Evolutionary conservation across 495 filamentous ascomycete genomes (phyloP).

Genomic region (Tuber brumale): DNA sequence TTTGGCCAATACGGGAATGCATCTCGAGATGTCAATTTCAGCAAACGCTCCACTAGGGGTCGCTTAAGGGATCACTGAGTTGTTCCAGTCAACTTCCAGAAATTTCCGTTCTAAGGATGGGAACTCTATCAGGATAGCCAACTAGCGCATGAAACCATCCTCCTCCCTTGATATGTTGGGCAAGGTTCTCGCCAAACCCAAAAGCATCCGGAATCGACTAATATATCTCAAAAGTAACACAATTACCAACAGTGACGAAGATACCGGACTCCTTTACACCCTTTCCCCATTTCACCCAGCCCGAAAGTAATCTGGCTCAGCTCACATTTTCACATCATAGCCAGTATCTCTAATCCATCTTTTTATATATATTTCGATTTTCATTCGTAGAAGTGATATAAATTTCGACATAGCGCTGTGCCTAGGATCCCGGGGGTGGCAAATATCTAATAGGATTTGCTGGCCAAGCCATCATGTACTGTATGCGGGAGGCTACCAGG

Average conservation of each 20-base stretch:
- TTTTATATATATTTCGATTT: conserved; percentile 3
- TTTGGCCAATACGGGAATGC: neutral
- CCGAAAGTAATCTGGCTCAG: neutral
- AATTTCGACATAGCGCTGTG: neutral
- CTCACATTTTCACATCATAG: neutral
- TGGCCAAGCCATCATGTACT: neutral
- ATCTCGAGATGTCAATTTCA: neutral
- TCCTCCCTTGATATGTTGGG: neutral
- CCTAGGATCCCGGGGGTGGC: neutral
- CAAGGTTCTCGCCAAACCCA: neutral
- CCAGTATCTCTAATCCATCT: neutral
- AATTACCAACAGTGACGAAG: neutral
- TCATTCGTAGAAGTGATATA: neutral
- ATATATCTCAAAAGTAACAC: conserved; percentile 5
- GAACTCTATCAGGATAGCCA: neutral
- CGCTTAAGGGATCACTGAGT: conserved; percentile 1
- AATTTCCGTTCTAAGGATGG: neutral
- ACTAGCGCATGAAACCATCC: neutral
- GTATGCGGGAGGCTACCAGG: neutral
- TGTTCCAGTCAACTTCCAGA: conserved; percentile 4
- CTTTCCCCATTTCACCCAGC: neutral
- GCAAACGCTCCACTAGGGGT: neutral
- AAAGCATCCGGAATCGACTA: neutral
- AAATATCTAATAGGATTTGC: neutral
- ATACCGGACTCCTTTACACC: neutral